Evolutionary conservation across 306 rosid genomes (phyloP), one percentile per base, ranked within the genome.

Genomic region (Acacia confusa): DNA sequence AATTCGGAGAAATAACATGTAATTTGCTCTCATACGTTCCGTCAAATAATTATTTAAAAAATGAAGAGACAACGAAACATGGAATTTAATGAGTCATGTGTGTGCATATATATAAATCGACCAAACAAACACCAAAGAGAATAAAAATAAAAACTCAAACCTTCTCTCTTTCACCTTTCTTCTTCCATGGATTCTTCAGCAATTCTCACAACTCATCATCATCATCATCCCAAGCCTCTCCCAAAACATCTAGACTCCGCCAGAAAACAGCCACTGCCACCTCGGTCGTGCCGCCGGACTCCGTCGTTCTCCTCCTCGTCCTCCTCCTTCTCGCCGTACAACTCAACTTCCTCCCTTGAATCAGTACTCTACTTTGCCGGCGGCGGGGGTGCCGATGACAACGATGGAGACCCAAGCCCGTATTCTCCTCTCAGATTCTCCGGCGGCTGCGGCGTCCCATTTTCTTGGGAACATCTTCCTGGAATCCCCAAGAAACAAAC

Each of bases 391-490:
- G 63, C 40, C 7, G 40, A 36, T 36, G 40, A 36, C 40, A 36
- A 20, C 60, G 10, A 50, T 9, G 87, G 84, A 12, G 80, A 81
- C 38, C 72, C 82, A 34, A 65, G 69, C 15, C 58, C 75, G 25
- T 44, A 12, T 14, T 70, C 75, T 20, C 84, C 65, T n/a, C 55
- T 70, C n/a, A 75, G 75, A 19, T 79, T 82, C 66, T 88, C 91
- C 24, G 89, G 94, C 10, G 61, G 27, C 55, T 7, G 55, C 17
- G 15, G 52, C 10, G 88, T 88, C 38, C 97, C 97, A 2, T 92
- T 92, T 70, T 92, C 97, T 14, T 90, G 97, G 97, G 94, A 92
- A 48, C 85, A 87, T 22, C 61, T 84, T 2, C 97, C 97, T 0
- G 97, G 97, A 61, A 88, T 92, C 53, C 92, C 97, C 75, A 90